phyloP scores from a whole-genome alignment of 768 basidiomycete species.

The Saitozyma podzolica region DNA sequence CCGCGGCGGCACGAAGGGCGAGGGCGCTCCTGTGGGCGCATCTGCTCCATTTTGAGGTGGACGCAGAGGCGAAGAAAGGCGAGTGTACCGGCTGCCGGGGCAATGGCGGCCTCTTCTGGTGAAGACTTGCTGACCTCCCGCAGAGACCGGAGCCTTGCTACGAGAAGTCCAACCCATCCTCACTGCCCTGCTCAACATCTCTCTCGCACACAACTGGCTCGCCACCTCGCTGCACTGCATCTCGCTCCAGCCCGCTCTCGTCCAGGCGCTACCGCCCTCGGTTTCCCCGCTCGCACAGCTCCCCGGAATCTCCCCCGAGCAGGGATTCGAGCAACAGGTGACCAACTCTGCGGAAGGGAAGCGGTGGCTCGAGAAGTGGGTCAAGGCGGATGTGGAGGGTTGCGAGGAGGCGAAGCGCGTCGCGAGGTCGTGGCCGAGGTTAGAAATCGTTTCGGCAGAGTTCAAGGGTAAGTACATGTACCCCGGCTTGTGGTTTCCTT shows the following conservation, averaged over 20 bases:
- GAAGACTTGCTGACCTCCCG: neutral
- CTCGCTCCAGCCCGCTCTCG: slow-evolving; percentile 77
- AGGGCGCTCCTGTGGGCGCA: slow-evolving; percentile 81
- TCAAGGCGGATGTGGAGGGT: slow-evolving; percentile 30
- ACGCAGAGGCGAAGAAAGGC: slow-evolving; percentile 60
- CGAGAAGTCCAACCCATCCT: slow-evolving; percentile 72
- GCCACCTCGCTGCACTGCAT: slow-evolving; percentile 72
- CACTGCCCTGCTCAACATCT: slow-evolving; percentile 76
- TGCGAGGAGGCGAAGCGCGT: slow-evolving; percentile 62
- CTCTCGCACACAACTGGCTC: slow-evolving; percentile 86
- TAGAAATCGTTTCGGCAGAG: slow-evolving; percentile 72
- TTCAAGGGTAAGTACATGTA: slow-evolving; percentile 75
- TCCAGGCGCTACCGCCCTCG: slow-evolving; percentile 68
- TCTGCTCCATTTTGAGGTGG: slow-evolving; percentile 66
- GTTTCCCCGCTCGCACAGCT: slow-evolving; percentile 66
- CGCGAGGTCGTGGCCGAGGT: slow-evolving; percentile 62
- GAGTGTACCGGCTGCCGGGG: slow-evolving; percentile 58
- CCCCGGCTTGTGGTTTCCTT: no score
- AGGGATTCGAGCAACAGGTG: slow-evolving; percentile 44
- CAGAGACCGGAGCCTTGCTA: slow-evolving; percentile 67
- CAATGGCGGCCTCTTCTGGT: neutral
- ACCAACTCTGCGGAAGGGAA: slow-evolving; percentile 57
- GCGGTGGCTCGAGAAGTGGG: slow-evolving; percentile 52
- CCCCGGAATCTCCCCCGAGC: slow-evolving; percentile 63
- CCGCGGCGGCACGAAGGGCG: slow-evolving; percentile 56